phyloP scores from a whole-genome alignment of 768 basidiomycete genomes.

The Calocera cornea region DNA sequence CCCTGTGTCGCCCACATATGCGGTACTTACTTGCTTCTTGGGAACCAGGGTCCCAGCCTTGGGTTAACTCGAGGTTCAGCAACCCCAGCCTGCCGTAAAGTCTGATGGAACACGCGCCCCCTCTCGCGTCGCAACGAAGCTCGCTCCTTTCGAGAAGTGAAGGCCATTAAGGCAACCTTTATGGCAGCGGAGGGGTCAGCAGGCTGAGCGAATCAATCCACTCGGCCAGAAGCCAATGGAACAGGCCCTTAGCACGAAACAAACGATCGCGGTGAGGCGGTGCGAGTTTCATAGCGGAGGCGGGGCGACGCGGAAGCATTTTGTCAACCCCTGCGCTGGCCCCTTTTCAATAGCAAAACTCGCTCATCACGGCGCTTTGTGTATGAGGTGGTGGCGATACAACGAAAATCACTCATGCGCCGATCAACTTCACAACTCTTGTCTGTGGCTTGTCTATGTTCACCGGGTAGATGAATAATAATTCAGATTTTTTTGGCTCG shows the following conservation, averaged over 20 bases:
- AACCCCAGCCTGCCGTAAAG: no score
- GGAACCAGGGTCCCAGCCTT: background rate
- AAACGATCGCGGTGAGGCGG: background rate
- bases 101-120: no score
- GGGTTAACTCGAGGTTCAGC: no score
- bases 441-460: background rate
- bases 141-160: background rate
- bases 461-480: background rate
- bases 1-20: background rate
- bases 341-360: background rate
- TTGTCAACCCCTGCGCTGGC: background rate
- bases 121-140: background rate
- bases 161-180: background rate
- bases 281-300: background rate
- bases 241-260: background rate
- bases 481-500: background rate
- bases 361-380: background rate
- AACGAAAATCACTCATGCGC: background rate
- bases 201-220: background rate
- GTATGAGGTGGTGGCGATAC: constrained; percentile 4
- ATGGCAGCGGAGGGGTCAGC: background rate
- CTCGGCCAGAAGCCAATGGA: background rate
- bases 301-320: background rate
- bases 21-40: background rate
- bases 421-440: background rate